Evolutionary conservation across 306 rosid genomes (phyloP).

Genomic region (Begonia loranthoides): DNA sequence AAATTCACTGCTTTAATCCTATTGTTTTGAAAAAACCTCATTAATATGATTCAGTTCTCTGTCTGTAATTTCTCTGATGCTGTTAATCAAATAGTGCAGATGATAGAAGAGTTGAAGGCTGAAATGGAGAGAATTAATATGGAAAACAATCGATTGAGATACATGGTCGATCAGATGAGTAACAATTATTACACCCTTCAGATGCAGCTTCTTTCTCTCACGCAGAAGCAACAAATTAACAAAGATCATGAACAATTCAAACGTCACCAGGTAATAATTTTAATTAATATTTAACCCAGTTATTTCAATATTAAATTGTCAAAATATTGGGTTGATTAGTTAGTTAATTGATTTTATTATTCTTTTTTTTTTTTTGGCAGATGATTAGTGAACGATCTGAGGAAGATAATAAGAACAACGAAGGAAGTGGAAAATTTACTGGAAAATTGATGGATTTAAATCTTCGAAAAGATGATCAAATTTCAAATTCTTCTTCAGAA

Average conservation of each 20-base stretch:
- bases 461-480: slow-evolving; percentile 12
- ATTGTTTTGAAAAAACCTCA: too few species aligned
- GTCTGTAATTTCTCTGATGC: too few species aligned
- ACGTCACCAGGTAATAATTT: slow-evolving; percentile 11
- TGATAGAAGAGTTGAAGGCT: slow-evolving; percentile 14
- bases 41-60: too few species aligned
- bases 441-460: slow-evolving; percentile 24
- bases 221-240: slow-evolving; percentile 14
- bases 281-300: background rate
- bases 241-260: slow-evolving; percentile 1
- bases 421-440: slow-evolving; percentile 7
- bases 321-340: background rate
- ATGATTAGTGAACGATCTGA: slow-evolving; percentile 12
- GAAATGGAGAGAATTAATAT: slow-evolving; percentile 32
- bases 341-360: background rate
- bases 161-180: slow-evolving; percentile 27
- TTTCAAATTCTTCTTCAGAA: slow-evolving; percentile 17
- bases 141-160: slow-evolving; percentile 39
- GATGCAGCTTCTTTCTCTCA: slow-evolving; percentile 16
- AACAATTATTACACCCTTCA: slow-evolving; percentile 24
- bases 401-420: slow-evolving; percentile 20
- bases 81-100: slow-evolving; percentile 11
- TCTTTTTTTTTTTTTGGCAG: background rate
- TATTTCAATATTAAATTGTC: background rate
- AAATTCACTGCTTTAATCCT: too few species aligned